Base-by-base conservation (phyloP, 345 rosid genomes). In the Capsella bursapastoris region DNA sequence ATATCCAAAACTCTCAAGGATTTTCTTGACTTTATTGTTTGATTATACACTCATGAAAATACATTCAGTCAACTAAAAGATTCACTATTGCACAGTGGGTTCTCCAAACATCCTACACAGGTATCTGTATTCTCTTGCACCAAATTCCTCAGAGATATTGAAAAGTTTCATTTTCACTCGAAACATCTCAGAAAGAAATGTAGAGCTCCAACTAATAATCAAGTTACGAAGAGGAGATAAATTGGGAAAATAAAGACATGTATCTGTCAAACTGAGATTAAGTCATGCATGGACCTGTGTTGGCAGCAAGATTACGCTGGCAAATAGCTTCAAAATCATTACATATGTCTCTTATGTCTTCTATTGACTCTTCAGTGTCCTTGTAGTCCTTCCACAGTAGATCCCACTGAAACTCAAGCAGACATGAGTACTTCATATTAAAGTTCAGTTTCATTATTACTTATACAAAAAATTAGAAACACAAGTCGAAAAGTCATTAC, bases 271-370 rank as follows among this genome's bases (percentile, higher is more conserved):
- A 52, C 2, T 45, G 64, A 48, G 22, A 47, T 22, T 57, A 64
- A 37, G 56, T 64, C 16, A 64, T 6, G 75, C 58, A 49, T 57
- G 66, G 7, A 94, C 98, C 97, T 83, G 98, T 90, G 78, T 94
- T 94, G 68, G 95, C 91, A 29, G 97, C 96, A 80, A 94, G 98
- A 81, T 94, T 94, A 43, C 93, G 86, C 58, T 94, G 98, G 74
- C 93, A 94, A 65, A 94, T 75, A 81, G 89, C 85, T 81, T 94
- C 88, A 81, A 94, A 94, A 81, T 94, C 91, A 77, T 90, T 91
- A 67, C 90, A 87, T 60, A 94, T 90, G 60, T 94, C 97, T 83
- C 84, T 86, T 76, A 94, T 80, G 73, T 94, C 99, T 77, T 92
- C 93, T 79, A 91, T 94, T 70, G 90, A 92, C 67, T 84, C 88